Evolutionary conservation across 2,329 filamentous ascomycete species (phyloP), one percentile per base, ranked within the genome.

Genomic region (Penicillium concentricum): DNA sequence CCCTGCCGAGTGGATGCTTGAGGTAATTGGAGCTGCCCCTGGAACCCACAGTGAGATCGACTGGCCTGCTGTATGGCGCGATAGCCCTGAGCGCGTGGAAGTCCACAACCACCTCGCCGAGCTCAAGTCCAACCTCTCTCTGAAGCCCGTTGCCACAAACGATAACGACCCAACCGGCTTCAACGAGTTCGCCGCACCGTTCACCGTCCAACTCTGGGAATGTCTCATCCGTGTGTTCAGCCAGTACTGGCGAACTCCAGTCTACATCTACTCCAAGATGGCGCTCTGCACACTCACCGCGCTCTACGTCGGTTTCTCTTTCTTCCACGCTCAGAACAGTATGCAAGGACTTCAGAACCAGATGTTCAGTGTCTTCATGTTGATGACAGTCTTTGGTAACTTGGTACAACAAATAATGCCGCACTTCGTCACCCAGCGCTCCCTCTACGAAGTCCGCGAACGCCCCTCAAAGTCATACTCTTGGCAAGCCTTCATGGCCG

Each of bases 221-320:
- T 89, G 91, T 55, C 82, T 85, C 18, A 72, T 82, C 62, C 90
- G 92, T 67, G 88, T 94, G 26, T 94, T 94, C 79, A 84, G 92
- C 70, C 91, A 96, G 73, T 95, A 94, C 82, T 96, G 92, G 91
- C 89, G 92, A 58, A 92, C 87, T 0, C 92, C 92, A 0, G 83
- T 87, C 5, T 96, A 96, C 78, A 92, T 96, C 73, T 95, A 93
- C 78, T 87, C 89, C 67, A 96, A 96, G 80, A 72, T 81, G 0
- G 78, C 82, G 1, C 85, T 95, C 18, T 91, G 87, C 69, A 76
- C 83, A 24, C 74, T 86, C 16, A 81, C 82, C 62, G 80, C 87
- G 4, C 81, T 95, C 13, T 95, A 93, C 73, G 90, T 95, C 68
- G 91, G 91, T 46, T 92, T 93, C 75, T 87, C 88, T 59, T 92